phyloP scores from a whole-genome alignment of 805 yeast species.

The Candida easanensis region DNA sequence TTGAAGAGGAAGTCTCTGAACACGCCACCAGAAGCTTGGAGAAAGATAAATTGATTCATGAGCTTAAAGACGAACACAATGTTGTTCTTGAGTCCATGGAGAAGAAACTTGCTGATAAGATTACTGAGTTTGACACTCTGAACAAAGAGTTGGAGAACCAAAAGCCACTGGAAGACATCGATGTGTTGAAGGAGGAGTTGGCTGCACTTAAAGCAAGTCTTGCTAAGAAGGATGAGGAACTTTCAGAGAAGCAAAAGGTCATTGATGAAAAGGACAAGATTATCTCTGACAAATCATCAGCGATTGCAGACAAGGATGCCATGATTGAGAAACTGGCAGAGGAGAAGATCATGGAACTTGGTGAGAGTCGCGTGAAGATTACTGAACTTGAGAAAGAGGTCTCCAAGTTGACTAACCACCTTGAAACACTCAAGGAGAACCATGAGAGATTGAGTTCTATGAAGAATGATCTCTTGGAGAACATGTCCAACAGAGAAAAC shows the following conservation, averaged over 20 bases:
- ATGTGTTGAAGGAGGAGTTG: conserved; percentile 1
- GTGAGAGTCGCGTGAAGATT: background rate
- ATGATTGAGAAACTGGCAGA: background rate
- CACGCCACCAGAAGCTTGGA: conserved; percentile 6
- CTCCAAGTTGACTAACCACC: conserved; percentile 1
- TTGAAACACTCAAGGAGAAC: conserved; percentile 20
- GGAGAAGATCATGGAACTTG: background rate
- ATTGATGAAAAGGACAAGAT: background rate
- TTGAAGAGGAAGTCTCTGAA: conserved; percentile 7
- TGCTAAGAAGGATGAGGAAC: conserved; percentile 4
- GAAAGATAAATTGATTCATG: conserved; percentile 8
- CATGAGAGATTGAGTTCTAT: conserved; percentile 32
- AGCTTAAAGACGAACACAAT: conserved; percentile 4
- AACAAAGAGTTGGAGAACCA: background rate
- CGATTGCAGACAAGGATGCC: conserved; percentile 11
- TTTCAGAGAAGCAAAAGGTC: background rate
- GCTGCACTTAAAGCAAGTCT: background rate
- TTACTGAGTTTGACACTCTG: conserved; percentile 3
- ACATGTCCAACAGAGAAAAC: conserved; percentile 61
- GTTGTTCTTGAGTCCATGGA: conserved; percentile 1
- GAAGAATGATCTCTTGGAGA: conserved; percentile 64
- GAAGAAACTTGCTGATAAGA: conserved; percentile 4
- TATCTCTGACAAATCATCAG: background rate
- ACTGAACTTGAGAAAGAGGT: conserved; percentile 3
- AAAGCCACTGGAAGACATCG: conserved; percentile 3